Conservation (phyloP, 2,329 filamentous ascomycete species). For the Nemania serpens region DNA sequence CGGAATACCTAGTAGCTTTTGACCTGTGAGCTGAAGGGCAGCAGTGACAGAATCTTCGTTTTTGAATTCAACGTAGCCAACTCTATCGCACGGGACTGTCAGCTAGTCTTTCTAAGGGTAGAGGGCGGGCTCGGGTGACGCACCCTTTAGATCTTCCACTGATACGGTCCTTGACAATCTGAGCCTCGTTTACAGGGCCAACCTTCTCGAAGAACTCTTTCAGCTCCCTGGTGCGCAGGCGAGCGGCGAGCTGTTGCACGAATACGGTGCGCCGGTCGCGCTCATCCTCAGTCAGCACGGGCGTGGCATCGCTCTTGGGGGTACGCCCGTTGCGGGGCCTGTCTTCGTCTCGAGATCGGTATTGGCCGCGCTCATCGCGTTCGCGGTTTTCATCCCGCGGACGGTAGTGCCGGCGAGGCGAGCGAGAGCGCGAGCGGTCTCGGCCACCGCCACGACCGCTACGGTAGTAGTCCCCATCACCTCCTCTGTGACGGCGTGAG, state of each 20-base stretch:
- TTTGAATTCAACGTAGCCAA: slow-evolving; percentile 99
- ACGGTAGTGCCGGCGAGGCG: slow-evolving; percentile 65
- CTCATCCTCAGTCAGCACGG: slow-evolving; percentile 89
- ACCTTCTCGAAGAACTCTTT: slow-evolving; percentile 96
- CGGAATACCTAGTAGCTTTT: slow-evolving; percentile 97
- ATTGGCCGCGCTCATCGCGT: slow-evolving; percentile 55
- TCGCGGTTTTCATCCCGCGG: slow-evolving; percentile 61
- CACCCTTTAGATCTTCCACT: slow-evolving; percentile 98
- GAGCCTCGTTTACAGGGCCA: slow-evolving; percentile 92
- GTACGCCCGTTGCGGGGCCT: slow-evolving; percentile 44
- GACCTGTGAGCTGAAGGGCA: slow-evolving; percentile 96
- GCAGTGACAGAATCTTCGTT: slow-evolving; percentile 90
- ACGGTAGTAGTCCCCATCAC: slow-evolving; percentile 73
- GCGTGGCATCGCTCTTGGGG: slow-evolving; percentile 59
- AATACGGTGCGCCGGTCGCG: slow-evolving; percentile 96
- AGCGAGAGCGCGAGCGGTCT: slow-evolving; percentile 72
- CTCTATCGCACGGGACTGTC: slow-evolving; percentile 58
- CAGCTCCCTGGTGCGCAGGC: slow-evolving; percentile 88
- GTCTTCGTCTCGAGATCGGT: slow-evolving; percentile 60
- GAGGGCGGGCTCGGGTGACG: slow-evolving; percentile 40
- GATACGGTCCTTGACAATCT: slow-evolving; percentile 97
- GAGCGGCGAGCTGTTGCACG: slow-evolving; percentile 95
- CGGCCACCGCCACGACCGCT: slow-evolving; percentile 59
- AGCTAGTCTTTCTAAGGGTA: slow-evolving; percentile 33
- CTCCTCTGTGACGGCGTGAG: slow-evolving; percentile 71